Evolutionary conservation across 345 rosid species (phyloP).

Genomic region (Toxicodendron radicans): DNA sequence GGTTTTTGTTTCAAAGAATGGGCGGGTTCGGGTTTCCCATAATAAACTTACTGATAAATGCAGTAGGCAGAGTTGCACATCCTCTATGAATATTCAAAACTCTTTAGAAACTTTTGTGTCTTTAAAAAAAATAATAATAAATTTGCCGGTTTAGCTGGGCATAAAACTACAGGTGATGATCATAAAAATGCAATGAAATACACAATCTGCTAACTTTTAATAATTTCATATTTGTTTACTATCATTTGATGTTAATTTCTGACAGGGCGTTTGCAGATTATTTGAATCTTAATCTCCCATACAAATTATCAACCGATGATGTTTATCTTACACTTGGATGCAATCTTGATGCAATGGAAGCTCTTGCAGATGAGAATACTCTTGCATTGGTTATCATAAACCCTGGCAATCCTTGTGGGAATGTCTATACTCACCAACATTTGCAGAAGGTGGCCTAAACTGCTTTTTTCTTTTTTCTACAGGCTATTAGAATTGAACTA

Average conservation of each 20-base stretch:
- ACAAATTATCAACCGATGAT: constrained; percentile 54
- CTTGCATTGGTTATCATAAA: constrained; percentile 60
- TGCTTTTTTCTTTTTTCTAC: not conserved
- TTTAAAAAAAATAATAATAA: too few relatives aligned
- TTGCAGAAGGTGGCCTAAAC: constrained; percentile 42
- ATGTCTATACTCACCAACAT: constrained; percentile 51
- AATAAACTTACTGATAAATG: too few relatives aligned
- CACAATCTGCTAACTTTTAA: not conserved
- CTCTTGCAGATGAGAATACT: constrained; percentile 60
- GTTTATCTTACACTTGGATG: constrained; percentile 54
- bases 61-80: too few relatives aligned
- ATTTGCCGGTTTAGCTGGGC: too few relatives aligned
- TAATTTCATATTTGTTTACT: not conserved
- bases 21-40: too few relatives aligned
- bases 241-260: not conserved
- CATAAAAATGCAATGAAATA: not conserved
- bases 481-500: not conserved
- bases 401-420: constrained; percentile 68
- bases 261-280: constrained; percentile 64
- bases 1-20: too few relatives aligned
- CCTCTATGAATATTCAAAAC: constrained; percentile 12
- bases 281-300: constrained; percentile 54
- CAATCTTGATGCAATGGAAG: constrained; percentile 50
- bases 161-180: not conserved
- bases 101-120: constrained; percentile 15